Evolutionary conservation across 2,329 filamentous ascomycete species (phyloP).

Genomic region (Lachnellula willkommii): DNA sequence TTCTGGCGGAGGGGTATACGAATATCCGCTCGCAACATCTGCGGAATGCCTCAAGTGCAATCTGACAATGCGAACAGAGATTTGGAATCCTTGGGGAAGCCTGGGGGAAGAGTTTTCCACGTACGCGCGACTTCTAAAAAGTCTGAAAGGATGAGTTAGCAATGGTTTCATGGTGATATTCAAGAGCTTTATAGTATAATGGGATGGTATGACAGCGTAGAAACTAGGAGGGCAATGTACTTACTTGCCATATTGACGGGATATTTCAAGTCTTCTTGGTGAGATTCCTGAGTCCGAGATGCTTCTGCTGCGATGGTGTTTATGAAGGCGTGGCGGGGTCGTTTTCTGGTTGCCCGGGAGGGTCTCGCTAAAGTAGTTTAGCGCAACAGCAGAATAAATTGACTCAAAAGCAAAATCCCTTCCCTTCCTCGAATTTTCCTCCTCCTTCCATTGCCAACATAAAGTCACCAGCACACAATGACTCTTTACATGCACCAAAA

Average conservation of each 20-base stretch:
- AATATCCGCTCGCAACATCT: not conserved
- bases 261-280: not conserved
- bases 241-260: slow-evolving; percentile 30
- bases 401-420: not conserved
- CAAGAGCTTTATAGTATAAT: not conserved
- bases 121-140: slow-evolving; percentile 39
- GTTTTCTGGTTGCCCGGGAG: not conserved
- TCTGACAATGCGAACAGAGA: not conserved
- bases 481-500: not conserved
- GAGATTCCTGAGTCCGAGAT: not conserved
- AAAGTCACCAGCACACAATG: not conserved
- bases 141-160: slow-evolving; percentile 30
- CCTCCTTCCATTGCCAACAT: too few relatives aligned
- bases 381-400: not conserved
- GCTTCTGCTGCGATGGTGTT: not conserved
- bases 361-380: not conserved
- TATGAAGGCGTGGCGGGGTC: slow-evolving; percentile 9
- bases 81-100: not conserved
- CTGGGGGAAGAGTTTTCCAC: slow-evolving; percentile 15
- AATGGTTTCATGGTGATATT: slow-evolving; percentile 1
- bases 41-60: not conserved
- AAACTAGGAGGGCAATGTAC: slow-evolving; percentile 8
- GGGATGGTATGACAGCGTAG: not conserved
- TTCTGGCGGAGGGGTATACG: not conserved
- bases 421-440: too few relatives aligned